Conservation (phyloP, 1,284 basidiomycete species). For the Austropuccinia psidii region DNA sequence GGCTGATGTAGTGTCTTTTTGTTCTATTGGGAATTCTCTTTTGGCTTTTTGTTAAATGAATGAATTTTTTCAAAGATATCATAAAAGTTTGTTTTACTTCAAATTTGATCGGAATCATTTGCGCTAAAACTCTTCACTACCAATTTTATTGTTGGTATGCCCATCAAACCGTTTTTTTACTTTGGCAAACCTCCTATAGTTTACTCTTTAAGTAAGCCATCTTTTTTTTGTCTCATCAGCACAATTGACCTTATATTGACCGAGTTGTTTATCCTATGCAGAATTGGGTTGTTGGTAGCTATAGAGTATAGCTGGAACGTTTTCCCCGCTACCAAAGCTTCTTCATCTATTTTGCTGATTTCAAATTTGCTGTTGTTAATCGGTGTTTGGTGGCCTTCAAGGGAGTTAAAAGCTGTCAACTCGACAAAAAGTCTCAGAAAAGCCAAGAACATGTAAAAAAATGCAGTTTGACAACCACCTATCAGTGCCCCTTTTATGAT, state of each 20-base stretch:
- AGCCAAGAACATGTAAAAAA: too few species aligned
- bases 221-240: not conserved
- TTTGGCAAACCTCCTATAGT: slow-evolving; percentile 65
- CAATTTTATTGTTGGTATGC: slow-evolving; percentile 99
- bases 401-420: too few species aligned
- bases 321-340: slow-evolving; percentile 68
- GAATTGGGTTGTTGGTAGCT: slow-evolving; percentile 57
- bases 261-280: slow-evolving; percentile 46
- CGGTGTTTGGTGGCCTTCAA: slow-evolving; percentile 50
- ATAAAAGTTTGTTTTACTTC: slow-evolving; percentile 76
- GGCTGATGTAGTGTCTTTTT: not conserved
- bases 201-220: slow-evolving; percentile 56
- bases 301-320: slow-evolving; percentile 84
- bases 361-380: slow-evolving; percentile 58
- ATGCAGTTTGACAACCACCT: too few species aligned
- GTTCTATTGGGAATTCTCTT: not conserved
- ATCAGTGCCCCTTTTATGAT: too few species aligned
- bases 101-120: slow-evolving; percentile 83
- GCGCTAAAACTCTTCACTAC: slow-evolving; percentile 92
- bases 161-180: slow-evolving; percentile 77
- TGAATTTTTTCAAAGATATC: slow-evolving; percentile 56
- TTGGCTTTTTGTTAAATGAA: not conserved
- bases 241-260: not conserved
- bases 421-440: too few species aligned
- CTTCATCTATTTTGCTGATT: slow-evolving; percentile 59